Conservation (phyloP, 2,329 filamentous ascomycete species). For the Colletotrichum sp. region DNA sequence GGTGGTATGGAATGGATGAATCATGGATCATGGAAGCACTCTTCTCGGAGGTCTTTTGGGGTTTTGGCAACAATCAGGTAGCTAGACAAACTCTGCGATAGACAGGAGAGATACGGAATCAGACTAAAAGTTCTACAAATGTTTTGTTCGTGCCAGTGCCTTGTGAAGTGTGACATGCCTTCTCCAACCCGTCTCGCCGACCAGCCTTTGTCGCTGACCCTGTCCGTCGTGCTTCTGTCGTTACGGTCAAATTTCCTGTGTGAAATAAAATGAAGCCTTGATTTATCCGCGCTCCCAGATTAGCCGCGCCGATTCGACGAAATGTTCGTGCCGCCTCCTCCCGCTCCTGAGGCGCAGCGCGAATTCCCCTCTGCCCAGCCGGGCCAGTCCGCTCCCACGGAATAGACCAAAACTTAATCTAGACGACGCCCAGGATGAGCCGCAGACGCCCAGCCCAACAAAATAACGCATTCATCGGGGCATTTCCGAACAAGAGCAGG, state of each 20-base stretch:
- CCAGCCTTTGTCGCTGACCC: fast-evolving
- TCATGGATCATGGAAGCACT: background rate
- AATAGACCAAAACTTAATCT: background rate
- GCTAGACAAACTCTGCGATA: background rate
- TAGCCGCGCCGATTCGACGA: background rate
- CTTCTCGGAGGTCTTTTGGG: background rate
- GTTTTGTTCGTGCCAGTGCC: fast-evolving
- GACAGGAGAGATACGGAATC: background rate
- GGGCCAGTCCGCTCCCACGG: background rate
- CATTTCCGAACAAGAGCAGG: background rate
- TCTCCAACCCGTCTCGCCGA: background rate
- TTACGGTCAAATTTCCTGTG: background rate
- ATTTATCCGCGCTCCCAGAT: background rate
- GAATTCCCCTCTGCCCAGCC: background rate
- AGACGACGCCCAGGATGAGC: background rate
- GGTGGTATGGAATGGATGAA: background rate
- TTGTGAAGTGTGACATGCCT: background rate
- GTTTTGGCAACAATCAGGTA: background rate
- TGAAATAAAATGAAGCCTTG: fast-evolving
- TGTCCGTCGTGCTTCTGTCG: background rate
- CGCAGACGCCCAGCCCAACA: background rate
- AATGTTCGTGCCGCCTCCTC: background rate
- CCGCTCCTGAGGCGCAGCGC: background rate
- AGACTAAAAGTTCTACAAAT: background rate
- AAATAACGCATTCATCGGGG: background rate